Conservation (phyloP, 2,329 filamentous ascomycete species). For the Paracamarosporium sp. region DNA sequence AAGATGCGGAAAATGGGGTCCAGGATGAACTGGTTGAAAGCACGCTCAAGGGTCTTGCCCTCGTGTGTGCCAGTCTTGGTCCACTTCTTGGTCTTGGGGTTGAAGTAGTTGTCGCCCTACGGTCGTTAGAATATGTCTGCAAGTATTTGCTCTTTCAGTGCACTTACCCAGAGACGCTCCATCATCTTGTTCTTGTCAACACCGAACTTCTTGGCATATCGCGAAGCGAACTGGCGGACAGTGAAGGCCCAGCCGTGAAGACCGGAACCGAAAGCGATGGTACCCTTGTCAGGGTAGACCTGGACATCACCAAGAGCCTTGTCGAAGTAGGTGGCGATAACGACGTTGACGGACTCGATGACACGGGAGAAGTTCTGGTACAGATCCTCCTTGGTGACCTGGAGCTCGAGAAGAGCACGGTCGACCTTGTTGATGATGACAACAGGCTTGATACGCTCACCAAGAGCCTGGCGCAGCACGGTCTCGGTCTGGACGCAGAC, state of each 20-base stretch:
- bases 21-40: slow-evolving; percentile 99
- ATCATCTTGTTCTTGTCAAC: slow-evolving; percentile 99
- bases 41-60: slow-evolving; percentile 91
- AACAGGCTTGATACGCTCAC: slow-evolving; percentile 99
- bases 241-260: slow-evolving; percentile 99
- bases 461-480: slow-evolving; percentile 96
- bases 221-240: slow-evolving; percentile 92
- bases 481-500: slow-evolving; percentile 99
- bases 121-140: slow-evolving; percentile 27
- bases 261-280: slow-evolving; percentile 98
- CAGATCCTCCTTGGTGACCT: slow-evolving; percentile 97
- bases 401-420: slow-evolving; percentile 97
- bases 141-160: not conserved
- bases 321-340: slow-evolving; percentile 99
- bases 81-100: slow-evolving; percentile 99
- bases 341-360: slow-evolving; percentile 99
- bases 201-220: slow-evolving; percentile 99
- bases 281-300: slow-evolving; percentile 97
- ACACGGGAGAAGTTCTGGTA: slow-evolving; percentile 99
- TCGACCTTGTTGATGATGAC: slow-evolving; percentile 99
- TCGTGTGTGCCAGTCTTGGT: slow-evolving; percentile 84
- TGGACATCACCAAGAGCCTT: slow-evolving; percentile 96
- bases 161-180: slow-evolving; percentile 94
- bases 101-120: slow-evolving; percentile 98
- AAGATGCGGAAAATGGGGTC: slow-evolving; percentile 99